Percentiles rank a stretch among this genome's conserved stretches.
Conservation (phyloP, 2,329 filamentous ascomycete genomes). For the Trichoderma koningii region DNA sequence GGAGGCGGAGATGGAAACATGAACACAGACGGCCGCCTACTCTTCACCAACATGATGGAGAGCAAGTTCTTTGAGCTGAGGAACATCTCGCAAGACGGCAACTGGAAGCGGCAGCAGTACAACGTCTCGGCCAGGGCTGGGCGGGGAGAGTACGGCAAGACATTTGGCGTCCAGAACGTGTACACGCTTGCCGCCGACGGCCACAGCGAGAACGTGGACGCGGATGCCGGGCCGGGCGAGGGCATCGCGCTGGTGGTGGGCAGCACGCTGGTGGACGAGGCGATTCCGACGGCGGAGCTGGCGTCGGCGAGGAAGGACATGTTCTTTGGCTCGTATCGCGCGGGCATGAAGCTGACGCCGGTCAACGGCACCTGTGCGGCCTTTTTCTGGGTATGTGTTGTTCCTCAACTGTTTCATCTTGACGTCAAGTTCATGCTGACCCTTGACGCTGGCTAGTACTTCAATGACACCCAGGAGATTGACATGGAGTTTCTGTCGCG, state of each 20-base stretch:
- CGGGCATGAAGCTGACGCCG: slow-evolving; percentile 64
- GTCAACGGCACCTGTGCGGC: slow-evolving; percentile 70
- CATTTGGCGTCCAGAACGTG: slow-evolving; percentile 60
- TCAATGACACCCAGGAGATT: slow-evolving; percentile 77
- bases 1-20: slow-evolving; percentile 33
- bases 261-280: slow-evolving; percentile 47
- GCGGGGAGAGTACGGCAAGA: slow-evolving; percentile 67
- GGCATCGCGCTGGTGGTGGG: slow-evolving; percentile 58
- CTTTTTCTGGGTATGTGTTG: slow-evolving; percentile 69
- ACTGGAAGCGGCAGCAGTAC: slow-evolving; percentile 70
- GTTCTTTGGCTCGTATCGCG: slow-evolving; percentile 69
- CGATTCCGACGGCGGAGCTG: slow-evolving; percentile 65
- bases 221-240: background rate
- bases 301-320: slow-evolving; percentile 63
- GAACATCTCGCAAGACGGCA: slow-evolving; percentile 51
- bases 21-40: slow-evolving; percentile 40
- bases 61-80: slow-evolving; percentile 67
- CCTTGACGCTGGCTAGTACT: slow-evolving; percentile 58
- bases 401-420: too few species aligned
- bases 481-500: slow-evolving; percentile 77
- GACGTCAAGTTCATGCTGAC: background rate
- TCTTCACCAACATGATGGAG: slow-evolving; percentile 72
- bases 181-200: slow-evolving; percentile 32
- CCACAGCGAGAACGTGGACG: slow-evolving; percentile 44
- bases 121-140: slow-evolving; percentile 60